phyloP scores from a whole-genome alignment of 2,329 filamentous ascomycete genomes.

The Colletotrichum sp. region DNA sequence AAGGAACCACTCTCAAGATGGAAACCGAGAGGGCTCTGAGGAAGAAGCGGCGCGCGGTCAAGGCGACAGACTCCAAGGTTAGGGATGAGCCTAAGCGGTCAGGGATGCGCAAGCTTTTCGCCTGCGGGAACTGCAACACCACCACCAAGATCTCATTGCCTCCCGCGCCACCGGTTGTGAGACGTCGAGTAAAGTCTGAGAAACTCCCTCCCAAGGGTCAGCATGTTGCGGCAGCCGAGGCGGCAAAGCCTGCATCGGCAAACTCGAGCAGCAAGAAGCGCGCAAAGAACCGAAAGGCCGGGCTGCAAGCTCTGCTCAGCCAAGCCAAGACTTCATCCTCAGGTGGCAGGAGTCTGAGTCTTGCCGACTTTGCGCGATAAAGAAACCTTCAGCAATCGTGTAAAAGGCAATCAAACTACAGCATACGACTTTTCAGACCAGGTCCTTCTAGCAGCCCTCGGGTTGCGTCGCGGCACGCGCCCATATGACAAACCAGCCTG shows the following conservation, averaged over 20 bases:
- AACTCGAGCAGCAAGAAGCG: slow-evolving; percentile 69
- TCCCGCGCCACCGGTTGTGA: neutral
- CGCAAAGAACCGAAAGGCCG: slow-evolving; percentile 68
- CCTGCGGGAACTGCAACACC: slow-evolving; percentile 12
- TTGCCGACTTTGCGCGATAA: slow-evolving; percentile 60
- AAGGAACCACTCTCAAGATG: slow-evolving; percentile 44
- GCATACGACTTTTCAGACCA: neutral
- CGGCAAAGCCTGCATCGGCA: slow-evolving; percentile 35
- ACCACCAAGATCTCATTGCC: slow-evolving; percentile 13
- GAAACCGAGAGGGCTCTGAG: slow-evolving; percentile 49
- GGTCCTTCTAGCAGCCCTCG: neutral
- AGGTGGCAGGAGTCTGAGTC: slow-evolving; percentile 47
- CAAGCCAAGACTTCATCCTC: slow-evolving; percentile 48
- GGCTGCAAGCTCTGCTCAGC: slow-evolving; percentile 68
- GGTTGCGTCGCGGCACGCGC: neutral
- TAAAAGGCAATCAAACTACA: rapidly evolving
- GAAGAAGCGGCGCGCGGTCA: slow-evolving; percentile 35
- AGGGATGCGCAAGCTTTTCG: slow-evolving; percentile 14
- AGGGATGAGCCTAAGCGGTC: neutral
- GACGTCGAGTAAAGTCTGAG: slow-evolving; percentile 30
- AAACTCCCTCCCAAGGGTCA: neutral
- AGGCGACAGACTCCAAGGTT: neutral
- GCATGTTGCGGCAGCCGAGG: neutral
- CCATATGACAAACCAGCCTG: neutral
- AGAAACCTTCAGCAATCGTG: neutral